Evolutionary conservation across 2,329 filamentous ascomycete genomes (phyloP), one percentile per base, ranked within the genome.

Genomic region (Claviceps arundinis): DNA sequence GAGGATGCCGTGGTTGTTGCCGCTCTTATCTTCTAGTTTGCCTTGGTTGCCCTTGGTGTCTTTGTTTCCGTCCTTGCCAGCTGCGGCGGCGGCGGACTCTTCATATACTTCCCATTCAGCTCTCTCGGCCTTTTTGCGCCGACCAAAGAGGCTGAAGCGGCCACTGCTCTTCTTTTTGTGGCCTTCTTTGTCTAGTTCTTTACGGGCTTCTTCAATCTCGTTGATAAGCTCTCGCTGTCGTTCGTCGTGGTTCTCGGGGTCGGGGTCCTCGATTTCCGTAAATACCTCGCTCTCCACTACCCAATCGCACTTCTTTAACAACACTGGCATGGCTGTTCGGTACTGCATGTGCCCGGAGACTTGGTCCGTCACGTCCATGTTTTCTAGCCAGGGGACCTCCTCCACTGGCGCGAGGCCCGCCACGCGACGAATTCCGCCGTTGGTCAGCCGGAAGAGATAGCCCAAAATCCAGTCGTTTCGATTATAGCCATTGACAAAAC

Each of bases 341-440:
- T 98, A 98, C 50, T 93, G 87, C 91, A 97, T 97, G 65, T 98
- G 93, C 1, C 93, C 91, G 30, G 84, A 81, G 16, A 97, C 91
- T 47, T 85, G 72, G 52, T 89, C 81, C 1, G 90, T 94, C 42
- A 94, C 85, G 63, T 97, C 82, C 56, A 94, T 75, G 61, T 96
- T 97, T 65, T 97, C 93, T 16, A 97, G 70, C 16, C 85, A 88
- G 0, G 84, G 82, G n/a, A 94, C 73, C 5, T 73, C 78, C 45
- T 91, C 80, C 2, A 97, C 77, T 1, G 85, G 75, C 1, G 81
- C 86, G 43, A 98, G 77, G 13, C 93, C 93, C 5, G 90, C 90
- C 1, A 98, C 80, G 19, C 84, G 82, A 67, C 89, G 85, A 61
- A 97, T 91, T 44, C 93, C 93, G 58, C 93, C 93, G 58, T 85